Conservation (phyloP, 164 flowering plant species). For the Akebia trifoliata region DNA sequence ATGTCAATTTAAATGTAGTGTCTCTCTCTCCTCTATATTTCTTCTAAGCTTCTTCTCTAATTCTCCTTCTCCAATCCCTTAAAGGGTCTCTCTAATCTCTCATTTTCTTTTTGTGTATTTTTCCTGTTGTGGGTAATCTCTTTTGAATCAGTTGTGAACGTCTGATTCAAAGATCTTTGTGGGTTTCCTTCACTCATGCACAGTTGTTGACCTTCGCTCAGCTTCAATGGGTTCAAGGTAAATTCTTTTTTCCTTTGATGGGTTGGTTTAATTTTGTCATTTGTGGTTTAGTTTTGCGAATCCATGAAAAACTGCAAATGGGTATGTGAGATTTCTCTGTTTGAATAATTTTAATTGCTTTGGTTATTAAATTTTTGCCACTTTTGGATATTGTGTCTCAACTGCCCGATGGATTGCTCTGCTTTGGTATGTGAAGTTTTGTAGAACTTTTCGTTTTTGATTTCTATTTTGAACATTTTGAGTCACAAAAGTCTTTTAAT, state of each 20-base stretch:
- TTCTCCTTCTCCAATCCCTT: background rate
- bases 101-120: background rate
- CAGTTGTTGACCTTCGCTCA: constrained; percentile 10
- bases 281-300: background rate
- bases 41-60: background rate
- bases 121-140: too few relatives aligned
- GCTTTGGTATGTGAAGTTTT: background rate
- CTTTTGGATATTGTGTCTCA: too few relatives aligned
- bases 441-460: background rate
- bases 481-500: background rate
- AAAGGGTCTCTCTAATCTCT: constrained; percentile 2
- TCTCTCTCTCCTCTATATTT: too few relatives aligned
- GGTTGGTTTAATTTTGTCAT: background rate
- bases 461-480: background rate
- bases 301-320: background rate
- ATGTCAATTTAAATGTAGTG: background rate
- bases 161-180: constrained; percentile 7
- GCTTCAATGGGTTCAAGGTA: constrained; percentile 21
- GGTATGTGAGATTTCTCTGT: background rate
- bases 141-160: too few relatives aligned
- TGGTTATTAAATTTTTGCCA: too few relatives aligned
- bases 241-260: constrained; percentile 4
- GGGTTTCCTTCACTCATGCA: background rate
- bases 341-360: too few relatives aligned
- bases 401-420: too few relatives aligned